Evolutionary conservation across 257 asterid genomes (phyloP).

Genomic region (Solanum appendiculatum): DNA sequence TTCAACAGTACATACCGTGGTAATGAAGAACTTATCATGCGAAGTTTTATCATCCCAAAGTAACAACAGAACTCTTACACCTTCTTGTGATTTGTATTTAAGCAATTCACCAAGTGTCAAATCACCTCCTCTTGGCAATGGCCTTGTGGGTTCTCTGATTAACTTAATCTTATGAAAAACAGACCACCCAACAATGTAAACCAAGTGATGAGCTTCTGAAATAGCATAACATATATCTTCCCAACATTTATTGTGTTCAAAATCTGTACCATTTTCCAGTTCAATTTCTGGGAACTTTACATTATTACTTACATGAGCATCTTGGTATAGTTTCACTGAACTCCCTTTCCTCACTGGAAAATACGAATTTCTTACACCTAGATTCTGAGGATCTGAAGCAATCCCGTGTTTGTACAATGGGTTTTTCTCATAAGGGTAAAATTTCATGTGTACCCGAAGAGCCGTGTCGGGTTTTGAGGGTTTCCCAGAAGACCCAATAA

Average conservation of each 20-base stretch:
- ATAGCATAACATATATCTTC: constrained; percentile 83
- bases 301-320: constrained; percentile 47
- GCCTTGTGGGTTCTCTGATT: constrained; percentile 66
- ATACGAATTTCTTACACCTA: constrained; percentile 58
- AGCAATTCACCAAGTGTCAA: constrained; percentile 79
- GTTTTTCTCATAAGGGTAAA: constrained; percentile 34
- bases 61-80: constrained; percentile 76
- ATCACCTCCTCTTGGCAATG: constrained; percentile 82
- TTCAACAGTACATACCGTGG: constrained; percentile 40
- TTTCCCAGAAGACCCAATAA: constrained; percentile 36
- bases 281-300: constrained; percentile 38
- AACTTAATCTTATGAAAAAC: constrained; percentile 65
- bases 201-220: constrained; percentile 83
- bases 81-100: constrained; percentile 90
- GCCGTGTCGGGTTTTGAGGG: constrained; percentile 39
- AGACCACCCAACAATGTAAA: constrained; percentile 89
- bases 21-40: constrained; percentile 50
- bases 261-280: constrained; percentile 47
- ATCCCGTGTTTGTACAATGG: constrained; percentile 53
- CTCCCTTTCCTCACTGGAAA: constrained; percentile 76
- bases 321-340: constrained; percentile 68
- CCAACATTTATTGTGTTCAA: constrained; percentile 57
- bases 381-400: constrained; percentile 48
- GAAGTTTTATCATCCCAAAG: constrained; percentile 97
- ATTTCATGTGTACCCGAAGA: constrained; percentile 38